Conservation (phyloP, 495 filamentous ascomycete genomes). For the Aspergillus homomorphus region DNA sequence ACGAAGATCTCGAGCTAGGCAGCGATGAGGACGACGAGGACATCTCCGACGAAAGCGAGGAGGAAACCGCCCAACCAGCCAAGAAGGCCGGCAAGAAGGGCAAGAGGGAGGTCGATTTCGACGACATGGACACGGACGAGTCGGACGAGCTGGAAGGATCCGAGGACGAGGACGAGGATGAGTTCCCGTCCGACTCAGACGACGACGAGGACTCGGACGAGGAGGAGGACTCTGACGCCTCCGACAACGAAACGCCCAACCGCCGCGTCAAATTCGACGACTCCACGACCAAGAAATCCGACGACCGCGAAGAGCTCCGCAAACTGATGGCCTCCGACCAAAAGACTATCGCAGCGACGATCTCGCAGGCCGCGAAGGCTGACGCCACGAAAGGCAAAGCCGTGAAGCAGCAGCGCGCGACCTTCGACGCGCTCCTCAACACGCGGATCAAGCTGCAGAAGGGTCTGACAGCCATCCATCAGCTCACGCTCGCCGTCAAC, state of each 20-base stretch:
- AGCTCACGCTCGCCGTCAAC: conserved; percentile 48
- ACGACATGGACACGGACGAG: conserved; percentile 22
- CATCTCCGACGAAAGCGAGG: conserved; percentile 29
- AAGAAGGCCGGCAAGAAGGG: conserved; percentile 43
- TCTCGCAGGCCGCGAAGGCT: conserved; percentile 68
- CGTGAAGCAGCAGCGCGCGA: conserved; percentile 75
- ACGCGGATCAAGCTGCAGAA: conserved; percentile 89
- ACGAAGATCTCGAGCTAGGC: conserved; percentile 34
- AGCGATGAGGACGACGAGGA: conserved; percentile 35
- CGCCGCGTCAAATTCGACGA: too few relatives aligned
- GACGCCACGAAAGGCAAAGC: conserved; percentile 84
- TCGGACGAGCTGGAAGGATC: conserved; percentile 21
- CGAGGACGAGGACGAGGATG: conserved; percentile 39
- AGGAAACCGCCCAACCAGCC: conserved; percentile 25
- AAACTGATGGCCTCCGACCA: conserved; percentile 70
- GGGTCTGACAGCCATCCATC: conserved; percentile 75
- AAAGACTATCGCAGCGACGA: conserved; percentile 62
- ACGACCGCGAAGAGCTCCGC: conserved; percentile 57
- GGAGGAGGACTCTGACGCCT: conserved; percentile 32
- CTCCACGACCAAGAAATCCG: conserved; percentile 28
- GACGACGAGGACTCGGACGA: conserved; percentile 35
- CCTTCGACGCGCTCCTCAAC: conserved; percentile 84
- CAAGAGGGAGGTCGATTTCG: conserved; percentile 15
- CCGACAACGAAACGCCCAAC: conserved; percentile 24
- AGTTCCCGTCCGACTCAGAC: conserved; percentile 34